Evolutionary conservation across 2,329 filamentous ascomycete species (phyloP).

Genomic region (Aureobasidium mangrovei): DNA sequence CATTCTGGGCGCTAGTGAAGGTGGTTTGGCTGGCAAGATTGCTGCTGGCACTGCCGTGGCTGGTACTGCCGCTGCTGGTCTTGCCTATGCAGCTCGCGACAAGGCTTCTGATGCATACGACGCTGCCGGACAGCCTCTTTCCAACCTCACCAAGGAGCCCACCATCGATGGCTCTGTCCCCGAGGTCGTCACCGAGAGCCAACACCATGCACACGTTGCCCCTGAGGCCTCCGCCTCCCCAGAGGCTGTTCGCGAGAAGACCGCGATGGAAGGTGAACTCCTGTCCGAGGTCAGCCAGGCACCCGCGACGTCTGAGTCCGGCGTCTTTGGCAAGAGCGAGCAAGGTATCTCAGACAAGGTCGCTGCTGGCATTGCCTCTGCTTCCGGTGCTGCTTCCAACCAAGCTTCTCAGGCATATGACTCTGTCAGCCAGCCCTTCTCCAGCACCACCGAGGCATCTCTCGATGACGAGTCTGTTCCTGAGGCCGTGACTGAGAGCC

Average conservation of each 20-base stretch:
- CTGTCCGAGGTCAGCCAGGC: conserved; percentile 48
- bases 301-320: conserved; percentile 19
- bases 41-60: conserved; percentile 36
- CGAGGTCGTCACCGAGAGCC: conserved; percentile 64
- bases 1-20: conserved; percentile 27
- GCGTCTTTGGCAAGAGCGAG: conserved; percentile 31
- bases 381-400: conserved; percentile 26
- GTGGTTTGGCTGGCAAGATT: conserved; percentile 33
- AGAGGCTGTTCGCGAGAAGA: conserved; percentile 38
- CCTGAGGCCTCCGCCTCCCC: conserved; percentile 59
- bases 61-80: conserved; percentile 29
- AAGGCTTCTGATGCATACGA: conserved; percentile 22
- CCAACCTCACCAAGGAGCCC: conserved; percentile 7
- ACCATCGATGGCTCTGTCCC: conserved; percentile 26
- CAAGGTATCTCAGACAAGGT: conserved; percentile 24
- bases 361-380: conserved; percentile 35
- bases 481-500: conserved; percentile 64
- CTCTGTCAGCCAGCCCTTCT: neutral
- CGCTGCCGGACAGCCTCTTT: neutral
- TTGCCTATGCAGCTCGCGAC: conserved; percentile 27
- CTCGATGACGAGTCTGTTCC: conserved; percentile 27
- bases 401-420: conserved; percentile 24
- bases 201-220: conserved; percentile 52
- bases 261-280: conserved; percentile 59
- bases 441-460: conserved; percentile 1